Conservation (phyloP, 805 yeast species). For the Metschnikowia bowlesiae region DNA sequence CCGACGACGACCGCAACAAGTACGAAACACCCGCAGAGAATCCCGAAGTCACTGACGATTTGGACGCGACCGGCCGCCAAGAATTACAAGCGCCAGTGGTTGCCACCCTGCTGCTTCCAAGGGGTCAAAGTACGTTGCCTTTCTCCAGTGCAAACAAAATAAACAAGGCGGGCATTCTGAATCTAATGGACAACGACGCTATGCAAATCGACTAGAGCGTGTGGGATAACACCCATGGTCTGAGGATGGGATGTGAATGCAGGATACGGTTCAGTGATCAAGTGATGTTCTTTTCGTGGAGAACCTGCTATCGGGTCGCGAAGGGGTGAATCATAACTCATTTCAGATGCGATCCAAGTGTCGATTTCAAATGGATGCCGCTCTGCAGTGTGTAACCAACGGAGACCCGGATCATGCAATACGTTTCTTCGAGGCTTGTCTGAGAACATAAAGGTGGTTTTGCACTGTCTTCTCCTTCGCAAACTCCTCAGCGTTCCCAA, state of each 20-base stretch:
- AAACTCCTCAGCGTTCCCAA: conserved; percentile 23
- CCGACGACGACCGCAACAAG: conserved; percentile 11
- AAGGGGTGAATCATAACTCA: no score
- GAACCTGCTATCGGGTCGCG: no score
- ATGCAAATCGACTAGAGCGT: background rate
- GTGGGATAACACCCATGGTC: background rate
- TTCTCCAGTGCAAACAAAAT: conserved; percentile 19
- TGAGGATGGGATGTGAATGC: no score
- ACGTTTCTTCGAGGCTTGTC: background rate
- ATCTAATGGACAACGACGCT: conserved; percentile 25
- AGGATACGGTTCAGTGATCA: no score
- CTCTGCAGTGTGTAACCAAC: no score
- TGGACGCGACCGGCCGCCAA: conserved; percentile 4
- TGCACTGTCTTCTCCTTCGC: conserved; percentile 22
- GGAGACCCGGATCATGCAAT: no score
- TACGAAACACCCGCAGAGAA: conserved; percentile 7
- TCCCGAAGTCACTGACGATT: conserved; percentile 2
- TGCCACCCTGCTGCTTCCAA: conserved; percentile 19
- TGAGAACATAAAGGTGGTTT: conserved; percentile 30
- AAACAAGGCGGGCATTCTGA: conserved; percentile 33
- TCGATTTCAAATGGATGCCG: no score
- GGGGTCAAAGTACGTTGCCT: conserved; percentile 40
- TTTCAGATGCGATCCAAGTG: no score
- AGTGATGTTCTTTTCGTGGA: no score
- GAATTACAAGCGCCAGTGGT: background rate